phyloP scores from a whole-genome alignment of 192 early-diverging fungal species.

The Backusella psychrophila region DNA sequence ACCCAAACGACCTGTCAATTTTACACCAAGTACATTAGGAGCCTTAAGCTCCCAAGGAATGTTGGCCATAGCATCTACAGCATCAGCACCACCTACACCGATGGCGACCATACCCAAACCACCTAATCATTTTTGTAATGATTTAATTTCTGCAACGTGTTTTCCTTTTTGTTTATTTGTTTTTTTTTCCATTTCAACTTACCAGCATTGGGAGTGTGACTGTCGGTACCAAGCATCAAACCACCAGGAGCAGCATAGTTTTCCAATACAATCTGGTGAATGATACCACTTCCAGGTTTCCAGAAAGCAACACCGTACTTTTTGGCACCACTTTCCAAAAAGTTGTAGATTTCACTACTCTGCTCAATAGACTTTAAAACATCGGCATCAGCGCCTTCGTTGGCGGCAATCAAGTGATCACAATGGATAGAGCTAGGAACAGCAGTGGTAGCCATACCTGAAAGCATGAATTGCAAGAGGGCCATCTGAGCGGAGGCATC shows the following conservation, averaged over 20 bases:
- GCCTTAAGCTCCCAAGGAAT: conserved; percentile 99
- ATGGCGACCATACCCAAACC: conserved; percentile 97
- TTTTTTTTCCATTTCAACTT: conserved; percentile 3
- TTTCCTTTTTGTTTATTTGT: not conserved
- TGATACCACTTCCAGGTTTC: conserved; percentile 95
- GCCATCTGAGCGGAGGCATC: conserved; percentile 94
- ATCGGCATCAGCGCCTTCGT: conserved; percentile 81
- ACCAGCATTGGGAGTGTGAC: conserved; percentile 63
- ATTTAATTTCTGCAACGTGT: conserved; percentile 24
- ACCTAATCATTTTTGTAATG: conserved; percentile 48
- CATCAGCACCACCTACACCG: conserved; percentile 99
- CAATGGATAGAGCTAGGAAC: conserved; percentile 98
- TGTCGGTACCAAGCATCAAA: conserved; percentile 97
- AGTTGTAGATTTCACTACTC: conserved; percentile 97
- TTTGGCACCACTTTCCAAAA: conserved; percentile 73
- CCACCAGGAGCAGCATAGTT: conserved; percentile 98
- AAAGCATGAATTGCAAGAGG: conserved; percentile 97
- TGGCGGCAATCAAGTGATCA: conserved; percentile 98
- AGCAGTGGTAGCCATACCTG: conserved; percentile 88
- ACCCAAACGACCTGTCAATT: conserved; percentile 82
- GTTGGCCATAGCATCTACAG: conserved; percentile 97
- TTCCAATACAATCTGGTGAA: conserved; percentile 98
- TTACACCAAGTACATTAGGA: conserved; percentile 93
- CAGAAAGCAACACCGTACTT: conserved; percentile 98
- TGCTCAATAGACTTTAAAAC: conserved; percentile 80